Evolutionary conservation across 495 filamentous ascomycete species (phyloP), one percentile per base, ranked within the genome.

Genomic region (Tuber calosporum): DNA sequence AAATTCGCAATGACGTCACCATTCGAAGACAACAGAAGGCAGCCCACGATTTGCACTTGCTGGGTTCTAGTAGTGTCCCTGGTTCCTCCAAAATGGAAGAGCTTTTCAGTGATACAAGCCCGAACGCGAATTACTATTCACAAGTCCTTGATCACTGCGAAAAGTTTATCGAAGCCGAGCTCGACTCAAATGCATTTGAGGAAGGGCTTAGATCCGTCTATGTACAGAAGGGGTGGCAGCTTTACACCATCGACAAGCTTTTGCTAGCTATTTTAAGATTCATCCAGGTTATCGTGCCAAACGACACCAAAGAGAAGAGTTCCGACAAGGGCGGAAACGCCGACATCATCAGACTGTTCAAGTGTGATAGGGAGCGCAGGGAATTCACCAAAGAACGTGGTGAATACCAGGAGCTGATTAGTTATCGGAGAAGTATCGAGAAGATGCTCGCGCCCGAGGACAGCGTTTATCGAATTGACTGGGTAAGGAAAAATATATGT

Each of bases 131-230:
- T 80, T 88, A 90, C 69, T 92, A 93, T 81, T 82, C 85, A 72
- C 90, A 93, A 81, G 86, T 90, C 62, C 83, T 92, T 17, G 84
- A 85, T 42, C 88, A 91, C 86, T 89, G 90, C 73, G 87, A 90
- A 77, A 87, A 90, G 45, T 87, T 91, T 39, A 85, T 92, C 69
- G 86, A 88, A 75, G 86, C 89, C 22, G 93, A 97, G 58, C 85
- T 93, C 40, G 96, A 98, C 66, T 87, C 92, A 76, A 84, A 84
- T 43, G 87, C 90, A 38, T 90, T 96, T 69, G 94, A 99, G 80
- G 95, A 97, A 78, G 90, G 90, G 7, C 86, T 99, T 30, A 90
- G 96, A 8, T 91, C 90, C 73, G 96, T 90, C 81, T 98, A 97
- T 82, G 86, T 98, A 71, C 88, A 89, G 82, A 89, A 88, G 77